A percentile compares a stretch with the other conserved stretches of the same genome.
Conservation (phyloP, 1,284 basidiomycete genomes). For the Puccinia polysora region DNA sequence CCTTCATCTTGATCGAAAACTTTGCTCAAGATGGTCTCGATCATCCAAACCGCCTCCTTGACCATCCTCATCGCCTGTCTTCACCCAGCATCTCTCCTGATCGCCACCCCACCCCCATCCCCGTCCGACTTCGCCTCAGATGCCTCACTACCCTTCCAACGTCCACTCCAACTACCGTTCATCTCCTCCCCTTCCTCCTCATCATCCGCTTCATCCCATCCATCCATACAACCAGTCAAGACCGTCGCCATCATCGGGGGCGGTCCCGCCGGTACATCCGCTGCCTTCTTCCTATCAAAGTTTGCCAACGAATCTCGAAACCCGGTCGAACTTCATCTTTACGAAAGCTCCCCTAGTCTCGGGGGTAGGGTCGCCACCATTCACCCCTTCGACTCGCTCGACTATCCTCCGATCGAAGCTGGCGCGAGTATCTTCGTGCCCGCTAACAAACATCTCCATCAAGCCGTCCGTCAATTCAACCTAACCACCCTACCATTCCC, state of each 20-base stretch:
- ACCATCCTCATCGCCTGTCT: too few relatives aligned
- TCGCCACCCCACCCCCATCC: too few relatives aligned
- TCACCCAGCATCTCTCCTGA: too few relatives aligned
- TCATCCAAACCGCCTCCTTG: too few relatives aligned
- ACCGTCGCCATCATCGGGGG: slow-evolving; percentile 83
- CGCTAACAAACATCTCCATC: slow-evolving; percentile 53
- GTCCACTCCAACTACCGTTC: too few relatives aligned
- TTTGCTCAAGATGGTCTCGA: too few relatives aligned
- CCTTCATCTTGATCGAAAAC: too few relatives aligned
- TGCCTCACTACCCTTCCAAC: too few relatives aligned
- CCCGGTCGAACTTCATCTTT: slow-evolving; percentile 18
- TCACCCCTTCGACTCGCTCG: slow-evolving; percentile 67
- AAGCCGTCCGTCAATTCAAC: slow-evolving; percentile 71
- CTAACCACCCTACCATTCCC: slow-evolving; percentile 61
- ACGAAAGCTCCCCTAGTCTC: slow-evolving; percentile 34
- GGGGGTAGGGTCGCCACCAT: slow-evolving; percentile 67
- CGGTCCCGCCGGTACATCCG: slow-evolving; percentile 75
- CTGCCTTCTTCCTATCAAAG: slow-evolving; percentile 73
- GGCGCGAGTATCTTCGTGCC: slow-evolving; percentile 84
- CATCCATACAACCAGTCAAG: too few relatives aligned
- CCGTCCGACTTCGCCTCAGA: too few relatives aligned
- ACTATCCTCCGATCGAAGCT: slow-evolving; percentile 65
- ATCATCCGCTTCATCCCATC: too few relatives aligned
- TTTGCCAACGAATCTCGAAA: slow-evolving; percentile 26
- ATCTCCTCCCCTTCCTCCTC: too few relatives aligned